Percentiles rank a stretch among this genome's conserved stretches.
Conservation (phyloP, 2,329 filamentous ascomycete species). For the Albifimbria verrucaria region DNA sequence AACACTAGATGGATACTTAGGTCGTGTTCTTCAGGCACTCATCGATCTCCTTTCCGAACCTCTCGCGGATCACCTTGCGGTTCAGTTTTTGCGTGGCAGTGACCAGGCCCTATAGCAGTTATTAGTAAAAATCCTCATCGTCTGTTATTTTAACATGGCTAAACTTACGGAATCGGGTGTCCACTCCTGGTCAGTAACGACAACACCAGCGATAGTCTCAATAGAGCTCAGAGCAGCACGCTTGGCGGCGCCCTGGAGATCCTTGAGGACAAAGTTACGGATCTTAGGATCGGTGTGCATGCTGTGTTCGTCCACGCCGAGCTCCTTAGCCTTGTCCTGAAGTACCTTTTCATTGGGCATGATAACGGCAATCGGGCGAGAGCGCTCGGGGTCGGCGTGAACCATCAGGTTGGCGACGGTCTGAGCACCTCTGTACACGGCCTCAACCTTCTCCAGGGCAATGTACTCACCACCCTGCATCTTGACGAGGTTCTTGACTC, state of each 20-base stretch:
- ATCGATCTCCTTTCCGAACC: conserved; percentile 50
- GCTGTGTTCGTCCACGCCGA: conserved; percentile 63
- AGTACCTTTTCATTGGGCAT: conserved; percentile 63
- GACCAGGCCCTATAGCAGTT: conserved; percentile 46
- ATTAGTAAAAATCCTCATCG: conserved; percentile 15
- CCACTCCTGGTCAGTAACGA: conserved; percentile 84
- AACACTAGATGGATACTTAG: conserved; percentile 10
- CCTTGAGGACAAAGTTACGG: conserved; percentile 58
- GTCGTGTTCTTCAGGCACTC: conserved; percentile 30
- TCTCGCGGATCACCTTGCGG: conserved; percentile 47
- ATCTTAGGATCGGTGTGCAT: conserved; percentile 68
- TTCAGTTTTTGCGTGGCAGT: conserved; percentile 63
- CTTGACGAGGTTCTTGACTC: conserved; percentile 98
- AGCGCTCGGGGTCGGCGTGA: conserved; percentile 71
- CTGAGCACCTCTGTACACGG: conserved; percentile 78
- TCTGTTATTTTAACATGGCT: not conserved
- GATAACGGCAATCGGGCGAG: conserved; percentile 80
- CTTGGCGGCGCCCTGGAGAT: conserved; percentile 63
- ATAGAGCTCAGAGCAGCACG: conserved; percentile 65
- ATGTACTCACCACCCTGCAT: conserved; percentile 95
- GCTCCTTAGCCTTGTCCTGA: conserved; percentile 54
- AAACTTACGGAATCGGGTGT: conserved; percentile 74
- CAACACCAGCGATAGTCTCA: conserved; percentile 73
- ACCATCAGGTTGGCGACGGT: conserved; percentile 85
- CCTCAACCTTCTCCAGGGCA: conserved; percentile 92